Conservation (phyloP, 345 rosid species). For the Corchorus olitorius region DNA sequence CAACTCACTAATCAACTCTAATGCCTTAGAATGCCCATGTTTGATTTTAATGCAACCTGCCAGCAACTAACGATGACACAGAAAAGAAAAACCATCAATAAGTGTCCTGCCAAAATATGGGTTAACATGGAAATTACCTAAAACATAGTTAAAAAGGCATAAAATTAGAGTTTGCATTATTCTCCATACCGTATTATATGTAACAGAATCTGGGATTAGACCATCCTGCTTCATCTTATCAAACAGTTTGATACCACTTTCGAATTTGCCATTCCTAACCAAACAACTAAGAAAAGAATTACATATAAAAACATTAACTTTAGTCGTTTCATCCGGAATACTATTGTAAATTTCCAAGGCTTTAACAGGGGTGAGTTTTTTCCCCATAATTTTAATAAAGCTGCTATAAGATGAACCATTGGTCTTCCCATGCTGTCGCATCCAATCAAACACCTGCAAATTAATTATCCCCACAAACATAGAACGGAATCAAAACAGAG, state of each 20-base stretch:
- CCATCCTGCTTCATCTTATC: constrained; percentile 90
- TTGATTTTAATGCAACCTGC: constrained; percentile 80
- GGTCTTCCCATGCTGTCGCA: constrained; percentile 71
- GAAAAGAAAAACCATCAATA: constrained; percentile 11
- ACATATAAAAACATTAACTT: constrained; percentile 71
- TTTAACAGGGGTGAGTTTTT: constrained; percentile 53
- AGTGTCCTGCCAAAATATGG: neutral
- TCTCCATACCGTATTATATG: constrained; percentile 72
- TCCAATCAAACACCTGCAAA: constrained; percentile 88
- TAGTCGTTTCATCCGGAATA: constrained; percentile 64
- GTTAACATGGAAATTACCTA: neutral
- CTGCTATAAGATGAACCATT: constrained; percentile 72
- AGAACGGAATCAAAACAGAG: neutral
- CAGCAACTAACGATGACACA: constrained; percentile 63
- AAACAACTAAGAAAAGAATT: constrained; percentile 83
- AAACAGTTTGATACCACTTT: constrained; percentile 64
- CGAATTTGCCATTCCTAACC: constrained; percentile 69
- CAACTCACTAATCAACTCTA: constrained; percentile 72
- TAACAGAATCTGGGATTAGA: constrained; percentile 76
- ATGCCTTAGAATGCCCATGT: constrained; percentile 67
- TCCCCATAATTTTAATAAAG: constrained; percentile 72
- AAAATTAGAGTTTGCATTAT: constrained; percentile 4
- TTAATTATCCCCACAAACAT: constrained; percentile 25
- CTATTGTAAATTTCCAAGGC: constrained; percentile 71
- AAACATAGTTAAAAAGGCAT: neutral